Evolutionary conservation across 345 rosid genomes (phyloP).

Genomic region (Eucalyptus cloeziana): DNA sequence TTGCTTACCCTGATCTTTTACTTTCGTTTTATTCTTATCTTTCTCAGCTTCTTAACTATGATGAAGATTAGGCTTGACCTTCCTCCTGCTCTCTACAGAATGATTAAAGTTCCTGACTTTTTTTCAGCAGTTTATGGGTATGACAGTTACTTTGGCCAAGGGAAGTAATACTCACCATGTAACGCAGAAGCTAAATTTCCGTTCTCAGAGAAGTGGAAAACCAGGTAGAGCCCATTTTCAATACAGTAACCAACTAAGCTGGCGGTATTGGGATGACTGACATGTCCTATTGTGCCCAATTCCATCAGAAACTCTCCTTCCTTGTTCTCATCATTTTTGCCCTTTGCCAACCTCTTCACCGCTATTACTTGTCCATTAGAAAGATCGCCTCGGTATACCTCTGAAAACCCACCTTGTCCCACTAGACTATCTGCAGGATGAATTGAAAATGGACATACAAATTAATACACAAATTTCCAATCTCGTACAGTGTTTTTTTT

Average conservation of each 20-base stretch:
- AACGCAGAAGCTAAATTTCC: conserved; percentile 70
- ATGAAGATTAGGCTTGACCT: not conserved
- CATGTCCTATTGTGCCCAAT: conserved; percentile 75
- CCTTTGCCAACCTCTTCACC: conserved; percentile 73
- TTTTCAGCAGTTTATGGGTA: not conserved
- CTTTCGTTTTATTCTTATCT: not conserved
- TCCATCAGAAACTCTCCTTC: conserved; percentile 86
- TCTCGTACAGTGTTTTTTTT: not conserved
- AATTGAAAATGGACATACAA: not conserved
- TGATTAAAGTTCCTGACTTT: not conserved
- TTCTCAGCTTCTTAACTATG: not conserved
- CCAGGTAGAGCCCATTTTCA: conserved; percentile 74
- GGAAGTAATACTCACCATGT: conserved; percentile 40
- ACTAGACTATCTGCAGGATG: conserved; percentile 40
- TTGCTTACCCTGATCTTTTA: not conserved
- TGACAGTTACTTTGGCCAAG: not conserved
- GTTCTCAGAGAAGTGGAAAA: conserved; percentile 71
- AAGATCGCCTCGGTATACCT: conserved; percentile 84
- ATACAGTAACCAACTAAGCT: conserved; percentile 75
- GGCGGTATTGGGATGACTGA: conserved; percentile 78
- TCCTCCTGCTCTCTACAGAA: not conserved
- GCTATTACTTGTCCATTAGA: conserved; percentile 64
- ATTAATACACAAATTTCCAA: not conserved
- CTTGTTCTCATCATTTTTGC: conserved; percentile 60
- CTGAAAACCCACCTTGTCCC: conserved; percentile 85